Evolutionary conservation across 2,329 filamentous ascomycete species (phyloP).

Genomic region (Mycosphaerella sp.): DNA sequence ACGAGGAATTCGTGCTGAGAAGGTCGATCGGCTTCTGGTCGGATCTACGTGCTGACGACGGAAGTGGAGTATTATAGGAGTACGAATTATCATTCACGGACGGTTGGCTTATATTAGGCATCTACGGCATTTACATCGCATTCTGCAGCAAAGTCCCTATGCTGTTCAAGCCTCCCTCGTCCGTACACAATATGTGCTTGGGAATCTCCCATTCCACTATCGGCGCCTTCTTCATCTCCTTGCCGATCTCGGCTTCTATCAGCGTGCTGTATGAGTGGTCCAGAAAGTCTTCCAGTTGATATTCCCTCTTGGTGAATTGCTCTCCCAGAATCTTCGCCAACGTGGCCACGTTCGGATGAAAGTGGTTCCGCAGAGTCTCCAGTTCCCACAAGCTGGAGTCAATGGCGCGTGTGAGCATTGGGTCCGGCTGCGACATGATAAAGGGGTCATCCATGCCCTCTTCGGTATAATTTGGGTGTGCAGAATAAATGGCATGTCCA

Average conservation of each 20-base stretch:
- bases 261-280: conserved; percentile 90
- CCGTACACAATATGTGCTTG: conserved; percentile 62
- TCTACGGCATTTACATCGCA: conserved; percentile 17
- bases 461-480: conserved; percentile 41
- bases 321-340: conserved; percentile 90
- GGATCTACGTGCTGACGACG: too few species aligned
- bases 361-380: conserved; percentile 83
- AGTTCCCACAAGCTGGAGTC: conserved; percentile 95
- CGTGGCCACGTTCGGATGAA: conserved; percentile 93
- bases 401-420: conserved; percentile 77
- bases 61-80: too few species aligned
- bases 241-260: conserved; percentile 74
- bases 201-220: conserved; percentile 94
- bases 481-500: conserved; percentile 29
- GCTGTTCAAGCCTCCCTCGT: conserved; percentile 28
- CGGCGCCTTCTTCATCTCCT: conserved; percentile 76
- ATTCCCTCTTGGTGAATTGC: conserved; percentile 93
- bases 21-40: not conserved
- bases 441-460: conserved; percentile 70
- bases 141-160: conserved; percentile 26
- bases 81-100: too few species aligned
- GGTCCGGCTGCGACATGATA: conserved; percentile 66
- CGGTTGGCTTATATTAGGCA: not conserved
- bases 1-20: not conserved
- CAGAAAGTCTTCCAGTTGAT: conserved; percentile 94